Conservation (phyloP, 306 rosid genomes). For the Medicago lupulina region DNA sequence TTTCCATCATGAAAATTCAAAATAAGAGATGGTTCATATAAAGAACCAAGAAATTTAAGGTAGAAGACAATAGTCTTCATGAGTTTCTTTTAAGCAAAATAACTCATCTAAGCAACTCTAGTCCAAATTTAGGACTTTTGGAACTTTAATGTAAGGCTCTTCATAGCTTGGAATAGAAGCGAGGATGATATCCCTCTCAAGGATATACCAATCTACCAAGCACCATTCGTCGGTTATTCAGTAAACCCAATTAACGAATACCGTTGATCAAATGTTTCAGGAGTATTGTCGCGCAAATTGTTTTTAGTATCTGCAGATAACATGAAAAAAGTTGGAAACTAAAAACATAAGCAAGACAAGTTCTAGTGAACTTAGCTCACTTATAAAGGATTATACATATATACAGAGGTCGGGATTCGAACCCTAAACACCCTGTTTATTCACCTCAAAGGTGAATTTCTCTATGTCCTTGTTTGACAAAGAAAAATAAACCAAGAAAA, state of each 20-base stretch:
- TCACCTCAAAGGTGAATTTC: no score
- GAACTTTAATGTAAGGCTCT: slow-evolving; percentile 64
- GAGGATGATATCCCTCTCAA: slow-evolving; percentile 64
- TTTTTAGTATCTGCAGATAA: slow-evolving; percentile 66
- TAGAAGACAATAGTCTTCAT: background rate
- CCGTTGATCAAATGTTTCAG: slow-evolving; percentile 75
- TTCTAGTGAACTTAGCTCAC: no score
- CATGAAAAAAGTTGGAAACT: background rate
- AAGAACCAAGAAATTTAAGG: slow-evolving; percentile 23
- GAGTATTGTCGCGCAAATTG: slow-evolving; percentile 65
- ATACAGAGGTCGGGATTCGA: no score
- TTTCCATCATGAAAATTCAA: slow-evolving; percentile 15
- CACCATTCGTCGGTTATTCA: background rate
- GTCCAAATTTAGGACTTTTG: no score
- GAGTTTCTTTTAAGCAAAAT: no score
- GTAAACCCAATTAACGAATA: background rate
- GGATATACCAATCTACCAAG: background rate
- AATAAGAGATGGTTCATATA: background rate
- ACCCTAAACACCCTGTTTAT: no score
- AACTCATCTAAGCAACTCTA: no score
- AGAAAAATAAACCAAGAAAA: slow-evolving; percentile 14
- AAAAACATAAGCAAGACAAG: no score
- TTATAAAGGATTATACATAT: no score
- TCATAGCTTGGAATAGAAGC: slow-evolving; percentile 79
- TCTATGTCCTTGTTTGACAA: no score